Base-by-base conservation (phyloP, 305 asterid genomes). In the Solanum hybrid region DNA sequence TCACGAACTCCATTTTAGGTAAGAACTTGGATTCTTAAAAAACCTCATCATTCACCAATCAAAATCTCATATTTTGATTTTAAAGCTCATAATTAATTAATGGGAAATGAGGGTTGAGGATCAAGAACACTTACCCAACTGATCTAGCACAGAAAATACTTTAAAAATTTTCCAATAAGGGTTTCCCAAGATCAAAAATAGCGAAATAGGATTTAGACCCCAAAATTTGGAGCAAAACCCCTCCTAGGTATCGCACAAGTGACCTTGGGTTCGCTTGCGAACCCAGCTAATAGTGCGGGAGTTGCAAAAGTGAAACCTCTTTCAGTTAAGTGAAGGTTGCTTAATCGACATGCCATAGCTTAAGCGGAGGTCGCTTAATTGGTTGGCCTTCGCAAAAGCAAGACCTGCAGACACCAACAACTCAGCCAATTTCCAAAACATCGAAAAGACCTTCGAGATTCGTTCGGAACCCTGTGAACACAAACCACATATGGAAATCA, bases 361-460 rank as follows among this genome's bases (percentile, higher is more conserved):
- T 51, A 51, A 51, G n/a, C n/a, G 4, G 2, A 16, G n/a, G 10
- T 46, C 8, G 3, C 64, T 46, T 46, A 46, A 46, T 46, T 46
- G 64, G 64, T 46, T 46, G 67, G n/a, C 2, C 67, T 51, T 51
- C 10, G 4, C 10, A 51, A 51, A 51, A 51, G 4, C 3, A 1
- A 16, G 8, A 6, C 67, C 10, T 51, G n/a, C 67, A 6, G 67
- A 46, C 67, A 51, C 67, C 10, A 51, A 14, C 1, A 51, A 51
- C 67, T 51, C 67, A 51, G 1, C 67, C n/a, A 16, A 51, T 18
- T 51, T 18, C 2, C n/a, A 51, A 51, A 46, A 5, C n/a, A 16
- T 51, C 9, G 0, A 51, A 51, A 16, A 4, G n/a, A 51, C n/a
- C n/a, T 3, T 3, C n/a, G 3, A 0, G 9, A 1, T 16, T 51